A percentile compares a stretch with the other conserved stretches of the same genome.
phyloP scores from a whole-genome alignment of 257 asterid genomes.

The Solanum clarkiae region DNA sequence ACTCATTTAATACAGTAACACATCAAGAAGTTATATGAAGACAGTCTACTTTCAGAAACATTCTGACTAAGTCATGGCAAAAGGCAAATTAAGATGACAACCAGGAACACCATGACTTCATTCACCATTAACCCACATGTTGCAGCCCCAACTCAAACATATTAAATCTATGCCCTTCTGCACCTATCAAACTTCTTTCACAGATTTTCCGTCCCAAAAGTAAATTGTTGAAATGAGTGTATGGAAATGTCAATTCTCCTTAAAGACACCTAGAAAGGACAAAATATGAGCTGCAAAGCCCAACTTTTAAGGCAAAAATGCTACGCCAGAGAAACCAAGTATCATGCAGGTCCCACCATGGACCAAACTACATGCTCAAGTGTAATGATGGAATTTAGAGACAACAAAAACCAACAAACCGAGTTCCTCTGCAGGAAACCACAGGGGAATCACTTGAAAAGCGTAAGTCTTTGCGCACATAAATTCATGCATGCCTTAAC shows the following conservation, averaged over 20 bases:
- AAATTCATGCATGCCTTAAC: not conserved
- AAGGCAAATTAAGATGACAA: not conserved
- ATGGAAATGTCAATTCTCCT: not conserved
- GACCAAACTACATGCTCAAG: not conserved
- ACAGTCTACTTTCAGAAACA: constrained; percentile 6
- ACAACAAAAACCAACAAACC: not conserved
- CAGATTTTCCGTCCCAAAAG: not conserved
- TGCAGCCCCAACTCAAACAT: not conserved
- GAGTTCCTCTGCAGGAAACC: not conserved
- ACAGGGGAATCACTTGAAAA: not conserved
- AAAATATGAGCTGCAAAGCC: not conserved
- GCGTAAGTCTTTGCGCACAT: not conserved
- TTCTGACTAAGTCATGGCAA: not conserved
- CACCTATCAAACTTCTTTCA: not conserved
- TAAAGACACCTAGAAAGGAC: not conserved
- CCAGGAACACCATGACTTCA: not conserved
- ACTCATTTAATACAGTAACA: constrained; percentile 15
- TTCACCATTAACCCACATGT: not conserved
- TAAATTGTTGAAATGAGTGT: not conserved
- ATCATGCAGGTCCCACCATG: not conserved
- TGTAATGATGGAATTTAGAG: not conserved
- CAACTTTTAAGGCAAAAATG: not conserved
- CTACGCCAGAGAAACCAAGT: not conserved
- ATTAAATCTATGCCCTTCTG: not conserved
- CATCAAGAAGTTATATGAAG: constrained; percentile 65